Base-by-base conservation (phyloP, 73 alveolate species). In the Paramecium bursaria region DNA sequence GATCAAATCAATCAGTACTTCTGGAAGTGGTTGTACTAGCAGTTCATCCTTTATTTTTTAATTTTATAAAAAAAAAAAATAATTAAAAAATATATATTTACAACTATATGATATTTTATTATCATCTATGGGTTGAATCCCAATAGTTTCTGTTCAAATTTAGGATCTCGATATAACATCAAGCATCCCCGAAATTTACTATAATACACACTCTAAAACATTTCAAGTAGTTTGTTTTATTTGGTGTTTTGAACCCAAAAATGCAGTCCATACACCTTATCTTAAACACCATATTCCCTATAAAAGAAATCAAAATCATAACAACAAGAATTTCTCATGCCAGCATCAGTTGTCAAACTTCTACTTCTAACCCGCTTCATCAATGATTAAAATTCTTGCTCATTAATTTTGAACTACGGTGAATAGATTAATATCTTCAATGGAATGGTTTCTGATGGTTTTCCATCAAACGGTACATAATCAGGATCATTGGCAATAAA, bases 241-340 rank as follows among this genome's bases (percentile, higher is more conserved):
- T 7, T 35, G 46, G 22, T 67, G 23, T 67, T 67, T 67, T 67
- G 35, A 15, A 67, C 29, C 82, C 82, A 67, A 17, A 67, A 31
- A 67, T 67, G 82, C 13, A 67, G 21, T 14, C 82, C 82, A 42
- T 25, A 67, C 9, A 19, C 42, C 17, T 17, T 35, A 39, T 67
- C 82, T 39, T 67, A 39, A 35, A 67, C 39, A 39, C 22, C 55
- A 42, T 67, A 67, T 30, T 67, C 82, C 33, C 13, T 67, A 39
- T 67, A 67, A 13, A 67, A 67, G 23, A 67, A 67, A 14, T 67
- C 82, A 19, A 67, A 67, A 42, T 67, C 82, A 10, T 25, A 67
- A 10, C 27, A 21, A 5, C 4, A 14, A 1, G 54, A 15, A 11
- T 67, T 67, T 4, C 49, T 5, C 49, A 39, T 33, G 5, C 42